Evolutionary conservation across 345 rosid species (phyloP).

Genomic region (Melaleuca alternifolia): DNA sequence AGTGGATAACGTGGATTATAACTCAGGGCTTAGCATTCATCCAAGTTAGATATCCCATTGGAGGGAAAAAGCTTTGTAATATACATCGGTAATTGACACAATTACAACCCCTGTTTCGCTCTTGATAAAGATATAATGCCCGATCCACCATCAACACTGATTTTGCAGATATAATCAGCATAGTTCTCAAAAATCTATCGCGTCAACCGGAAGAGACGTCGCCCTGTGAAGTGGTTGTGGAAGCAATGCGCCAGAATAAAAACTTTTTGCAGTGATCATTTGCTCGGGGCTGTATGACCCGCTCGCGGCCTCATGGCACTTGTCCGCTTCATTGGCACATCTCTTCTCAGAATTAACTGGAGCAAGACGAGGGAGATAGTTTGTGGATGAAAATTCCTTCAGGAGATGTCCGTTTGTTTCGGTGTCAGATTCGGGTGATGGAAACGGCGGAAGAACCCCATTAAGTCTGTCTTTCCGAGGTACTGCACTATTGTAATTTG

Average conservation of each 20-base stretch:
- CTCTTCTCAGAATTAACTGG: conserved; percentile 6
- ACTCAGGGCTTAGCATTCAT: not conserved
- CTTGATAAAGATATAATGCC: not conserved
- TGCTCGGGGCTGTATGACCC: conserved; percentile 14
- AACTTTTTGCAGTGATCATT: conserved; percentile 19
- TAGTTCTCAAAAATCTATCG: conserved; percentile 44
- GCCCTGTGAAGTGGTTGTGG: conserved; percentile 58
- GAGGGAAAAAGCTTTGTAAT: not conserved
- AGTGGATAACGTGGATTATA: not conserved
- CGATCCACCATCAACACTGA: not conserved
- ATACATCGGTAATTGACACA: not conserved
- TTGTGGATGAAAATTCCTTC: not conserved
- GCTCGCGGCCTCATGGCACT: conserved; percentile 3
- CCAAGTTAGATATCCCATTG: not conserved
- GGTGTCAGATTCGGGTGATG: not conserved
- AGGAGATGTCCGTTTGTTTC: not conserved
- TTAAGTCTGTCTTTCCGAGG: not conserved
- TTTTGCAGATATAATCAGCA: not conserved
- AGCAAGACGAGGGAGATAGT: not conserved
- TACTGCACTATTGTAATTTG: not conserved
- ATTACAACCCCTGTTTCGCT: not conserved
- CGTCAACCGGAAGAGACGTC: conserved; percentile 84
- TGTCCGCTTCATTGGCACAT: conserved; percentile 3
- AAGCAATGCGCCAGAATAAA: conserved; percentile 28
- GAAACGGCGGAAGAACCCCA: not conserved